Conservation (phyloP, 352 stramenopile species). For the Phytophthora cactorum region DNA sequence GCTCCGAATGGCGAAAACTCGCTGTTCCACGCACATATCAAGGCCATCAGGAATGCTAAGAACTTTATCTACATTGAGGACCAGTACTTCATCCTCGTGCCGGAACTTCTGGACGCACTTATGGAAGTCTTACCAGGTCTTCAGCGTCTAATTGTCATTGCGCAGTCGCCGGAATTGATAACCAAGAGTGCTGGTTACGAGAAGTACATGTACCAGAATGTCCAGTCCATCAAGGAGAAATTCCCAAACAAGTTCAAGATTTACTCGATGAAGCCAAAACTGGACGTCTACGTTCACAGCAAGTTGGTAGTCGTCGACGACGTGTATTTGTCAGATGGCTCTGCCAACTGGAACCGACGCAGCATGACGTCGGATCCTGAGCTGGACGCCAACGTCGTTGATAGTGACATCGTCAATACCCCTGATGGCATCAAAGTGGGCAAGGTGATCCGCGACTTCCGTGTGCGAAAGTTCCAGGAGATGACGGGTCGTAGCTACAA, state of each 20-base stretch:
- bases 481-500: conserved; percentile 44
- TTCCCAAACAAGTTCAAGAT: conserved; percentile 63
- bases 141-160: conserved; percentile 57
- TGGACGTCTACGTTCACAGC: conserved; percentile 60
- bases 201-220: conserved; percentile 57
- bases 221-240: conserved; percentile 41
- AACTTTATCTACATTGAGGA: conserved; percentile 79
- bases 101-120: conserved; percentile 45
- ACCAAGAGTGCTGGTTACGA: conserved; percentile 41
- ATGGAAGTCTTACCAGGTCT: conserved; percentile 47
- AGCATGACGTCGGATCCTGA: conserved; percentile 70
- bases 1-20: conserved; percentile 54
- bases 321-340: conserved; percentile 58
- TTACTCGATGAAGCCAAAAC: conserved; percentile 38
- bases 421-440: conserved; percentile 39
- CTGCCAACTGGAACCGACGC: conserved; percentile 66
- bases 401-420: conserved; percentile 31
- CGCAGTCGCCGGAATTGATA: conserved; percentile 33
- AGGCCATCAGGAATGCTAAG: conserved; percentile 57
- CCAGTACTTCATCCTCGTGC: conserved; percentile 68
- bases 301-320: conserved; percentile 65
- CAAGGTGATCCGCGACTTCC: conserved; percentile 50
- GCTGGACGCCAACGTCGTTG: conserved; percentile 54
- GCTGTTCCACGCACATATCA: conserved; percentile 53
- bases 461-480: conserved; percentile 63